These are phyloP conservation scores for barrel medic (Medicago truncatula) DNA, from an alignment of 306 rosid genomes.

Conservation along the genomic window MtrunA17r5.0-ANR NC_053045.1:39043501-39044000, in stretches of 20 bases:
- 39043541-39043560: constrained; percentile 70
- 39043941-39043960: constrained; percentile 79
- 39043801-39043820: constrained; percentile 84
- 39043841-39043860: constrained; percentile 73
- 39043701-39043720: constrained; percentile 88
- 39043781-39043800: constrained; percentile 91
- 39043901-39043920: constrained; percentile 80
- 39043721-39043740: constrained; percentile 79
- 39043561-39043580: constrained; percentile 83
- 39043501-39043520: constrained; percentile 62
- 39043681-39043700: constrained; percentile 88
- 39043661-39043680: constrained; percentile 88
- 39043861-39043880: constrained; percentile 94
- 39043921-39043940: constrained; percentile 70
- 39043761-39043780: constrained; percentile 84
- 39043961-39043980: constrained; percentile 75
- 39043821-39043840: constrained; percentile 78
- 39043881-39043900: constrained; percentile 85
- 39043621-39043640: constrained; percentile 88
- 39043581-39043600: constrained; percentile 90
- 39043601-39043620: constrained; percentile 82
- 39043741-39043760: constrained; percentile 83
- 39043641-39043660: constrained; percentile 84
- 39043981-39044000: constrained; percentile 65
- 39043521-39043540: constrained; percentile 59